Conservation (phyloP, 2,329 filamentous ascomycete genomes). For the Pyricularia sp. region DNA sequence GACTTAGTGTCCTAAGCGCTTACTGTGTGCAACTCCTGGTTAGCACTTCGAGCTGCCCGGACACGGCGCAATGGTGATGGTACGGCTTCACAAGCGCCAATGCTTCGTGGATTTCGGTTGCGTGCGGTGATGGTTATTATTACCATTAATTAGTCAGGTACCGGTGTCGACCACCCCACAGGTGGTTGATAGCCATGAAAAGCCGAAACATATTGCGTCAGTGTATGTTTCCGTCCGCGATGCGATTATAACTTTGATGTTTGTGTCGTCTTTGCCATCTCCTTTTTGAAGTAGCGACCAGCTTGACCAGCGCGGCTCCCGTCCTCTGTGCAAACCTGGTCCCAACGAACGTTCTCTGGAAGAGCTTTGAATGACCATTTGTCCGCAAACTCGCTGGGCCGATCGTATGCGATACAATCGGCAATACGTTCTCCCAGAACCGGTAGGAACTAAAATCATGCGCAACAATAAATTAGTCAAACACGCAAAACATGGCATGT, state of each 20-base stretch:
- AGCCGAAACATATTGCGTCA: neutral
- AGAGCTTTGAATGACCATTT: slow-evolving; percentile 53
- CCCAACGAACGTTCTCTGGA: slow-evolving; percentile 19
- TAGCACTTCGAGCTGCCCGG: neutral
- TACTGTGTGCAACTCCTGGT: neutral
- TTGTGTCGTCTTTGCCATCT: slow-evolving; percentile 15
- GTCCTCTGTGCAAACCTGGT: slow-evolving; percentile 36
- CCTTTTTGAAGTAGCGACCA: slow-evolving; percentile 31
- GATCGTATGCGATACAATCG: slow-evolving; percentile 36
- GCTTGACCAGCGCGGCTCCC: slow-evolving; percentile 36
- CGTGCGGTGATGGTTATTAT: neutral
- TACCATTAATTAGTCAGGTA: slow-evolving; percentile 2
- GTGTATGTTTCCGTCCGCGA: neutral
- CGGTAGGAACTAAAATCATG: slow-evolving; percentile 38
- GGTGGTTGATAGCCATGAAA: neutral
- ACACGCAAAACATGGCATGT: neutral
- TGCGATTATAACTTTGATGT: neutral
- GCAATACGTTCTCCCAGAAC: slow-evolving; percentile 50
- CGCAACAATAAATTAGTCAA: neutral
- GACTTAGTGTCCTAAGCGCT: neutral
- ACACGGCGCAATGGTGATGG: neutral
- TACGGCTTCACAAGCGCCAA: neutral
- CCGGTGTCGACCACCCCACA: slow-evolving; percentile 11
- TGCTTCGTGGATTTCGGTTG: neutral
- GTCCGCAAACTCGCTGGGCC: slow-evolving; percentile 35